A percentile compares a stretch with the other conserved stretches of the same genome.
These are phyloP conservation scores for Diatrype stigma DNA, from an alignment of 2,329 filamentous ascomycete genomes.

Conservation along the genomic window DNA sequence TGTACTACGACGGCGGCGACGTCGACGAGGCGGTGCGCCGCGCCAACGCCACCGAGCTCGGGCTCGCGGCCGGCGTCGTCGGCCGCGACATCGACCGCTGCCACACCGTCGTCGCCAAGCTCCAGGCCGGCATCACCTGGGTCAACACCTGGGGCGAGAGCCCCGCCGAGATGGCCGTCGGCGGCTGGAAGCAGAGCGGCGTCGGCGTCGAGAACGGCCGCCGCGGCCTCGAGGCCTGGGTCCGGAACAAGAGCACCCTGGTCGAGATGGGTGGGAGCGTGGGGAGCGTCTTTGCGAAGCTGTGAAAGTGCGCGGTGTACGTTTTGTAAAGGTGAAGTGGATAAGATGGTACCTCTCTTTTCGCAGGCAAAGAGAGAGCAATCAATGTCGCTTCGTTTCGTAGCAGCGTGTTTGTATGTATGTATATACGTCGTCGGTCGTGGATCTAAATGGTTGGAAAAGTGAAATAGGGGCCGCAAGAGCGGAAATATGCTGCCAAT, in stretches of 20 bases:
- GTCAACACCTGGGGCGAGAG: constrained; percentile 92
- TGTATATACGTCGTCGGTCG: no score
- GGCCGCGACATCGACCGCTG: constrained; percentile 70
- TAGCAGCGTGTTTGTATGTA: no score
- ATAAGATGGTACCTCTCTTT: no score
- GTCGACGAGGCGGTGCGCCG: constrained; percentile 66
- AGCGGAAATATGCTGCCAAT: no score
- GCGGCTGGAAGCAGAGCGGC: constrained; percentile 88
- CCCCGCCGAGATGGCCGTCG: constrained; percentile 87
- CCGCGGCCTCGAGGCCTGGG: constrained; percentile 75
- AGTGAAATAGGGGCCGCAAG: no score
- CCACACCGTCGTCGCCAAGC: constrained; percentile 64
- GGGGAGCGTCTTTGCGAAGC: constrained; percentile 69
- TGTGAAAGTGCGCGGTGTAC: no score
- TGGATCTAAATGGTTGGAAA: no score
- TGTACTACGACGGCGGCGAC: constrained; percentile 58
- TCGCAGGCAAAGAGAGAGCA: no score
- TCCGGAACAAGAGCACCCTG: constrained; percentile 81
- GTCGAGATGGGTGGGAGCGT: constrained; percentile 74
- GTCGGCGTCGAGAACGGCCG: constrained; percentile 83
- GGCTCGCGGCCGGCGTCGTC: constrained; percentile 81
- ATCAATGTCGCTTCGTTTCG: no score
- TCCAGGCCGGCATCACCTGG: constrained; percentile 87
- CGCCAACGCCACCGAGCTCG: constrained; percentile 73
- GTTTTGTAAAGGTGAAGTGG: no score